Conservation (phyloP, 2,329 filamentous ascomycete genomes). For the Hypoxylon sp. region DNA sequence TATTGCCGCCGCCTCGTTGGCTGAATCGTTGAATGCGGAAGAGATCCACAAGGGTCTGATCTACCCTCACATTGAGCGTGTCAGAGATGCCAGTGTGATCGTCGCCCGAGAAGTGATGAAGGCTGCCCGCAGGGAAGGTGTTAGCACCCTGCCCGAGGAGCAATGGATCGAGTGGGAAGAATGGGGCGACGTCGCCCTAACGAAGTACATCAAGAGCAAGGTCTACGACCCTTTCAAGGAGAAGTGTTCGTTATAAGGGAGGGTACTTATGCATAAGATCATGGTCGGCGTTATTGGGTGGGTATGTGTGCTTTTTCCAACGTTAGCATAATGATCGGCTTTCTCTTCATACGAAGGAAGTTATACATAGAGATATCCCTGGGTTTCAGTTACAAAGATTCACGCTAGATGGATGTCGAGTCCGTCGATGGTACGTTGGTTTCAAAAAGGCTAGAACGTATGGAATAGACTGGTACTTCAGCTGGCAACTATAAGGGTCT, state of each 20-base stretch:
- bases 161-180: slow-evolving; percentile 81
- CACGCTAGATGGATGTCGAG: slow-evolving; percentile 19
- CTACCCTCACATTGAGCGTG: slow-evolving; percentile 91
- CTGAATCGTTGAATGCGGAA: slow-evolving; percentile 81
- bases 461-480: slow-evolving; percentile 24
- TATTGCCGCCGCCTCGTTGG: slow-evolving; percentile 85
- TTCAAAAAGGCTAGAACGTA: slow-evolving; percentile 28
- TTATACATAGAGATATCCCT: slow-evolving; percentile 41
- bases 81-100: slow-evolving; percentile 87
- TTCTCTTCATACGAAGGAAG: slow-evolving; percentile 44
- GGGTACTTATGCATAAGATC: slow-evolving; percentile 39
- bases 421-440: slow-evolving; percentile 23
- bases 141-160: slow-evolving; percentile 76
- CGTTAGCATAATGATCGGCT: slow-evolving; percentile 41
- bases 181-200: slow-evolving; percentile 74
- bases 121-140: slow-evolving; percentile 84
- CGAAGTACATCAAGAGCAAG: slow-evolving; percentile 69
- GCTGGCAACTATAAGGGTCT: slow-evolving; percentile 30
- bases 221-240: slow-evolving; percentile 69
- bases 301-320: slow-evolving; percentile 28
- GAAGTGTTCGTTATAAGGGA: slow-evolving; percentile 37
- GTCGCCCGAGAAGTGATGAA: slow-evolving; percentile 95
- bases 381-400: slow-evolving; percentile 27
- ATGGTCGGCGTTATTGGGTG: slow-evolving; percentile 47
- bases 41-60: slow-evolving; percentile 87